These are phyloP conservation scores for Chaetothyriales sp. DNA, from an alignment of 2,329 filamentous ascomycete genomes.

Conservation along the genomic window DNA sequence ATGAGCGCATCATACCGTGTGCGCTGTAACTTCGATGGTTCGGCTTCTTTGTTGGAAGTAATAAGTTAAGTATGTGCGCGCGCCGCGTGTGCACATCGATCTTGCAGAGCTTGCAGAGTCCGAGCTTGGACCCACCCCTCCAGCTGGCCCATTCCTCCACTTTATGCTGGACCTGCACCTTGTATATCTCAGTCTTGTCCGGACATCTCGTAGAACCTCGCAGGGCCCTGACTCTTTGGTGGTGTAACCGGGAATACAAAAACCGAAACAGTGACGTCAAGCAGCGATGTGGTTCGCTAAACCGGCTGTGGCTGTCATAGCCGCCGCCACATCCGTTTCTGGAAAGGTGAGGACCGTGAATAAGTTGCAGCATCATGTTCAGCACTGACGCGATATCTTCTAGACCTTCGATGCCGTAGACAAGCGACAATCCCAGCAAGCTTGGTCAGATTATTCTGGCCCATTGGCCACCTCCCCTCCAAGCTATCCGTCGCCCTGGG, in stretches of 20 bases:
- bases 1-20: not conserved
- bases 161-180: not conserved
- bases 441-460: slow-evolving; percentile 9
- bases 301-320: not conserved
- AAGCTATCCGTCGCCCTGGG: slow-evolving; percentile 79
- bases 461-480: slow-evolving; percentile 41
- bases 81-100: no score
- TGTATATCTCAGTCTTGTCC: not conserved
- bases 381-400: not conserved
- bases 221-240: no score
- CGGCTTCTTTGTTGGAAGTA: no score
- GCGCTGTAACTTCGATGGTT: not conserved
- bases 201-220: no score
- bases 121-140: no score
- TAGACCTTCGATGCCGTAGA: slow-evolving; percentile 9
- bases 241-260: no score
- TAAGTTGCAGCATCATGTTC: not conserved
- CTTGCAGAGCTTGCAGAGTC: no score
- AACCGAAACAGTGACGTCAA: not conserved
- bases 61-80: no score
- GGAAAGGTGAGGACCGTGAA: not conserved
- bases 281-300: not conserved
- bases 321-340: not conserved
- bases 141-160: no score
- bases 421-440: slow-evolving; percentile 10